Percentiles rank a stretch among this genome's conserved stretches.
Evolutionary conservation across 192 early-diverging fungal species (phyloP).

Genomic region (Entrophospora sp.): DNA sequence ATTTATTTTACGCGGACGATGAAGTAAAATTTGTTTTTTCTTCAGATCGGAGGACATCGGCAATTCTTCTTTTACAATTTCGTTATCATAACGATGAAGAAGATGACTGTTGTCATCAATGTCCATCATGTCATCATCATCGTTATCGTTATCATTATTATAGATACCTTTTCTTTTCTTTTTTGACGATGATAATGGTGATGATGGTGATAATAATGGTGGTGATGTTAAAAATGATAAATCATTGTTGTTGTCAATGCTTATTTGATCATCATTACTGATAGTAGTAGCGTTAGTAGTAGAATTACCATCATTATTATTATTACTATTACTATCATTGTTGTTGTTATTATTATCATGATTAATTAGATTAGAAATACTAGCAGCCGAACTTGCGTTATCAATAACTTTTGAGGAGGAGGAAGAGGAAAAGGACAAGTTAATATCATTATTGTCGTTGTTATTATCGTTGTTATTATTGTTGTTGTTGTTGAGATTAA

Average conservation of each 20-base stretch:
- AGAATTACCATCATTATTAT: neutral
- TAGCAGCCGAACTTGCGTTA: conserved; percentile 7
- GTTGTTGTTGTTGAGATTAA: neutral
- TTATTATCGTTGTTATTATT: neutral
- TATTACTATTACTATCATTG: neutral
- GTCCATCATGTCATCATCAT: neutral
- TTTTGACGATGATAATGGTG: no score
- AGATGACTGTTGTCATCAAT: neutral
- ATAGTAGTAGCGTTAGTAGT: no score
- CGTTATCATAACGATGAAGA: no score
- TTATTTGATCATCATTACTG: neutral
- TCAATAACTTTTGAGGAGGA: neutral
- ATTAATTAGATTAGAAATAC: conserved; percentile 21
- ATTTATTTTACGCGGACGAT: no score
- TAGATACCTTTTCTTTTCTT: conserved; percentile 11
- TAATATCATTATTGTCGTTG: conserved; percentile 16
- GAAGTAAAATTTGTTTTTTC: no score
- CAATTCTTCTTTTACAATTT: no score
- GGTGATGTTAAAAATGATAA: neutral
- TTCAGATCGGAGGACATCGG: no score
- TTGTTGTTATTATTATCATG: conserved; percentile 4
- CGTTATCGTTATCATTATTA: neutral
- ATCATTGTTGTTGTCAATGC: neutral
- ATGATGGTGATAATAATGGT: no score
- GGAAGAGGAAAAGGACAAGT: neutral